These are phyloP conservation scores for Salinomyces thailandicus DNA, from an alignment of 2,329 filamentous ascomycete species.

Conservation along the genomic window DNA sequence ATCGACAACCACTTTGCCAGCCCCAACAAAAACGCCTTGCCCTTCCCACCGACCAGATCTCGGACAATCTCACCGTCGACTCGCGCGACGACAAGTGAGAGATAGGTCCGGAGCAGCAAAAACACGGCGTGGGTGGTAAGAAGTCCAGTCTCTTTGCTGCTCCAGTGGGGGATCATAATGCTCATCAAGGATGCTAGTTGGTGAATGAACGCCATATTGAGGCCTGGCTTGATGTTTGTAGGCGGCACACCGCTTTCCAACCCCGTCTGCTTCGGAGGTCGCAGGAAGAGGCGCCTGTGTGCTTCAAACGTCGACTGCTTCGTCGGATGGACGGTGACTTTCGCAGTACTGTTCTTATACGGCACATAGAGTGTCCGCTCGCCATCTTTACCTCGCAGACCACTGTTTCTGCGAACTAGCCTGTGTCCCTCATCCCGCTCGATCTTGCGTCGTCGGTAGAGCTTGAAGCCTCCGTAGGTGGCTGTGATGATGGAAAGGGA, in stretches of 20 bases:
- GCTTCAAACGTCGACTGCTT: conserved; percentile 94
- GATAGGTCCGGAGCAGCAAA: conserved; percentile 81
- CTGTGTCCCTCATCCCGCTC: conserved; percentile 76
- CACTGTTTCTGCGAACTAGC: conserved; percentile 82
- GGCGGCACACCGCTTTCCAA: conserved; percentile 59
- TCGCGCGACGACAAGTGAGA: conserved; percentile 84
- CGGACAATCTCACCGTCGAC: conserved; percentile 93
- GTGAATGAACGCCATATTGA: conserved; percentile 92
- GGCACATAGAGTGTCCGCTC: conserved; percentile 91
- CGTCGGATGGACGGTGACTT: conserved; percentile 82
- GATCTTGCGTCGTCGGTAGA: conserved; percentile 61
- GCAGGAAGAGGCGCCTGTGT: conserved; percentile 83
- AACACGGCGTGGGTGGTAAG: conserved; percentile 83
- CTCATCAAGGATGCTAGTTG: conserved; percentile 93
- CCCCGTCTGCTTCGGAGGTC: conserved; percentile 63
- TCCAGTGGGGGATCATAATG: conserved; percentile 94
- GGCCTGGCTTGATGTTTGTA: conserved; percentile 79
- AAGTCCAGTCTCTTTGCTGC: conserved; percentile 87
- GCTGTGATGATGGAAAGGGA: conserved; percentile 67
- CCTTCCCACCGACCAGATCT: conserved; percentile 90
- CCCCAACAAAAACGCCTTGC: conserved; percentile 76
- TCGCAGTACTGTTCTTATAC: conserved; percentile 76
- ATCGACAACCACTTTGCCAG: conserved; percentile 92
- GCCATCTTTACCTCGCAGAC: conserved; percentile 80
- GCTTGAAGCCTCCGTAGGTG: conserved; percentile 66